Evolutionary conservation across 352 stramenopile genomes (phyloP), one percentile per base, ranked within the genome.

Genomic region (Globisporangium yorkense): DNA sequence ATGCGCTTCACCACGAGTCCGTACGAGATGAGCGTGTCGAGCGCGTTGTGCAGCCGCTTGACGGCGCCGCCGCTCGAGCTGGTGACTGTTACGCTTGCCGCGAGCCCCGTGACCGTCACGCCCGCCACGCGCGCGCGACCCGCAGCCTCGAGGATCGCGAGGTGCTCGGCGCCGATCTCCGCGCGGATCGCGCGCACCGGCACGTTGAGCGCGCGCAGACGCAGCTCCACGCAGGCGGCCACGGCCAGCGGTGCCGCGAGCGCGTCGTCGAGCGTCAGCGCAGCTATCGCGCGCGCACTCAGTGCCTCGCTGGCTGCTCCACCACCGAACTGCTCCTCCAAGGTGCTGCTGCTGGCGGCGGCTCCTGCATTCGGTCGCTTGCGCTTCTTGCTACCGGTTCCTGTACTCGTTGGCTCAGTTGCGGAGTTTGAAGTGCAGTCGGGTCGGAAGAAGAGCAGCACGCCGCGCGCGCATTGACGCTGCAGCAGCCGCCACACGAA

Each of bases 21-120:
- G 63, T 89, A 87, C 51, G 83, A 93, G 13, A 93, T 72, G 3
- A 93, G 66, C 61, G 75, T 89, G 57, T 93, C 83, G 20, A 93
- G 70, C 24, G 63, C 81, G 52, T 81, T 91, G 66, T 93, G 83
- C 58, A 90, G 57, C 40, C 77, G 68, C 66, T 93, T 93, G 39
- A 93, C 76, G 3, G 75, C 80, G 3, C 66, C 57, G 2, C 60
- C 47, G 29, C 21, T 48, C 37, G 37, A 43, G n/a, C 43, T 48
- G 4, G 43, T 3, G n/a, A 48, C 70, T 8, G 40, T 44, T 33
- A 80, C 63, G n/a, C 80, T 48, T 3, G 64, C 56, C 2, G 60
- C 70, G 1, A 93, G 57, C 2, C 66, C 67, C 20, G 69, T 80
- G 12, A 89, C 74, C 10, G 80, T 91, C 24, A 88, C 66, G 3